Percentiles rank a stretch among this genome's conserved stretches.
These are phyloP conservation scores for Santalum album DNA, from an alignment of 164 flowering plant species.

Conservation along the genomic window DNA sequence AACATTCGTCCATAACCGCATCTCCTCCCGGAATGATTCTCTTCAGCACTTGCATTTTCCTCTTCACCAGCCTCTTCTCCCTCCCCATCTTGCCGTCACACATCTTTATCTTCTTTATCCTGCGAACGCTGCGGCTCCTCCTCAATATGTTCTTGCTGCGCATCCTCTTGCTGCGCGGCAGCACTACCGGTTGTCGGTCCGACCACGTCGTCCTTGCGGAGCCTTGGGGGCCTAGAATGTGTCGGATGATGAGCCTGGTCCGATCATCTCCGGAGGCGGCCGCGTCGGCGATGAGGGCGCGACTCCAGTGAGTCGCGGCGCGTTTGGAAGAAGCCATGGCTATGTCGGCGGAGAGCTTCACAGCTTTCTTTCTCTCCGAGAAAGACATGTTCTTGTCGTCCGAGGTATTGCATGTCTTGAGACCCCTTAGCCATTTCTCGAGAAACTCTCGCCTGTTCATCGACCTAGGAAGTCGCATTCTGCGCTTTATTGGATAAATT, in stretches of 20 bases:
- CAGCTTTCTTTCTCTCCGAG: constrained; percentile 47
- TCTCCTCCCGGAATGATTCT: constrained; percentile 67
- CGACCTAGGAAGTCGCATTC: constrained; percentile 27
- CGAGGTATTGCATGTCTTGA: constrained; percentile 27
- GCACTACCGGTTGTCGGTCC: constrained; percentile 23
- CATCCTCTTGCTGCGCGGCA: constrained; percentile 11
- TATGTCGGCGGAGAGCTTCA: constrained; percentile 63
- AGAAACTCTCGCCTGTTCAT: constrained; percentile 41
- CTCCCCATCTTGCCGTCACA: neutral
- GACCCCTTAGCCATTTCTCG: constrained; percentile 49
- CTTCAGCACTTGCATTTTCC: constrained; percentile 47
- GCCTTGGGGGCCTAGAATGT: constrained; percentile 18
- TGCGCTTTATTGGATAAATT: too few relatives aligned
- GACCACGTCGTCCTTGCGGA: too few relatives aligned
- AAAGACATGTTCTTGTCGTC: constrained; percentile 29
- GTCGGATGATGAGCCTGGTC: constrained; percentile 17
- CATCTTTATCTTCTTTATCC: neutral
- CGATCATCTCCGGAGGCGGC: constrained; percentile 22
- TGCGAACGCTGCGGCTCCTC: constrained; percentile 14
- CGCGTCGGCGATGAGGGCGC: constrained; percentile 41
- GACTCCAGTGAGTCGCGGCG: constrained; percentile 60
- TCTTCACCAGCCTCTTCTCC: constrained; percentile 34
- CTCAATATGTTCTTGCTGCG: constrained; percentile 43
- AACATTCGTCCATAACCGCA: constrained; percentile 33
- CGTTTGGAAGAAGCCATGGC: constrained; percentile 66